Conservation (phyloP, 164 flowering plant genomes). For the Nymphaea colorata region DNA sequence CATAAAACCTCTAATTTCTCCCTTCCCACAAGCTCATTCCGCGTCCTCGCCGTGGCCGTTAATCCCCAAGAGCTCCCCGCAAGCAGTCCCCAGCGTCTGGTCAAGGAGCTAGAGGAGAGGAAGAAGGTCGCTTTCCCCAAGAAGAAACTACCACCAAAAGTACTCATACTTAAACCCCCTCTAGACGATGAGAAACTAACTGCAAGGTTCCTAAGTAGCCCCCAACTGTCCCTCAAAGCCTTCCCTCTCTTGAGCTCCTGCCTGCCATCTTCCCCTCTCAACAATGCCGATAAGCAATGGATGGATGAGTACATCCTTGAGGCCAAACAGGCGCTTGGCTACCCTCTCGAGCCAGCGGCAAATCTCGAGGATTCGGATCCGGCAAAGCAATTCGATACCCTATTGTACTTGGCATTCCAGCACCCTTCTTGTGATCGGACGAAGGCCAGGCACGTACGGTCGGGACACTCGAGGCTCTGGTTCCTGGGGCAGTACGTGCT, state of each 20-base stretch:
- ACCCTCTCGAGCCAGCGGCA: conserved; percentile 82
- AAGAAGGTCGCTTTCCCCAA: conserved; percentile 52
- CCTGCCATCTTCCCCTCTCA: conserved; percentile 58
- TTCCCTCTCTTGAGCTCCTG: conserved; percentile 93
- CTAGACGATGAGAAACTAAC: conserved; percentile 75
- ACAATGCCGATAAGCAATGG: conserved; percentile 84
- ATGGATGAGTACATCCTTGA: conserved; percentile 90
- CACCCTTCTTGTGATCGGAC: conserved; percentile 79
- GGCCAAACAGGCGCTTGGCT: conserved; percentile 91
- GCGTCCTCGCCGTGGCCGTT: conserved; percentile 41
- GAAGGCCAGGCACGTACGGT: conserved; percentile 36
- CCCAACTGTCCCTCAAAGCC: conserved; percentile 74
- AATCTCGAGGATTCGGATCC: conserved; percentile 67
- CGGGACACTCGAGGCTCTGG: conserved; percentile 78
- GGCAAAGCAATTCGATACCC: conserved; percentile 81
- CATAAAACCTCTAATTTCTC: conserved; percentile 16
- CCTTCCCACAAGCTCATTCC: conserved; percentile 14
- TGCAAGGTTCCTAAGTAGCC: conserved; percentile 74
- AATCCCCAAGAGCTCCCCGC: conserved; percentile 61
- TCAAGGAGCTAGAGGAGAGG: conserved; percentile 83
- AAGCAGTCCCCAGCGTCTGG: conserved; percentile 76
- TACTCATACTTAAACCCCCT: conserved; percentile 78
- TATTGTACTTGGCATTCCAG: conserved; percentile 91
- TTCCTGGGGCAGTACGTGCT: conserved; percentile 91
- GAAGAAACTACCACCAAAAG: conserved; percentile 62